Base-by-base conservation (phyloP, 106 monocot species). In the Platanthera guangdongensis region DNA sequence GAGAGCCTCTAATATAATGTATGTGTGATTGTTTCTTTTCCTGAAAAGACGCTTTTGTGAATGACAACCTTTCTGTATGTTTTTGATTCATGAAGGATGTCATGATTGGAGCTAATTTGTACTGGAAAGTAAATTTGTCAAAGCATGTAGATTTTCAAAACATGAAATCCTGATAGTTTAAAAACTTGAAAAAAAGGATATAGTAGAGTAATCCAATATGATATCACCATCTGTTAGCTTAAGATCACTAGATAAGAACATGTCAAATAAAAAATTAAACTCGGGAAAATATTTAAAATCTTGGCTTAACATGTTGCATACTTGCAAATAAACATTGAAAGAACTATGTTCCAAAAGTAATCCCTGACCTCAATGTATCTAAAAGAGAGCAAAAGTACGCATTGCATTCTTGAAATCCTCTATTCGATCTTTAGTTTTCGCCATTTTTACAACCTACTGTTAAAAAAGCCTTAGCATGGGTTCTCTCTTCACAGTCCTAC, bases 331-430 rank as follows among this genome's bases (percentile, higher is more conserved):
- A 30, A 9, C 1, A 11, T 28, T 65, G 8, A 30, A 30, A 65
- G 64, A 69, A 13, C 8, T 70, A 3, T 47, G 69, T 70, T 70
- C 47, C 49, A 47, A 3, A 71, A 53, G 45, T 12, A 47, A 75
- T 74, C 1, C 76, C 78, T 32, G 71, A 96, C 96, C 89, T 96
- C 93, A 76, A 76, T 82, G 77, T 86, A 91, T 52, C 87, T 93
- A 54, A 80, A 62, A 11, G 90, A 84, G 81, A 72, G 90, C 96
- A 4, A 72, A 81, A 46, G 83, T 79, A 62, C 85, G 90, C 15
- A 91, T 71, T 63, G 81, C 81, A 80, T 91, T 91, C 75, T 91
- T 96, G 59, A 93, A 96, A 84, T 96, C 96, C 76, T 93, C 96
- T 9, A 84, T 93, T 73, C 93, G 83, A 19, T 96, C 96, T 81